Evolutionary conservation across 495 filamentous ascomycete species (phyloP).

Genomic region (Penicillium maclennaniae): DNA sequence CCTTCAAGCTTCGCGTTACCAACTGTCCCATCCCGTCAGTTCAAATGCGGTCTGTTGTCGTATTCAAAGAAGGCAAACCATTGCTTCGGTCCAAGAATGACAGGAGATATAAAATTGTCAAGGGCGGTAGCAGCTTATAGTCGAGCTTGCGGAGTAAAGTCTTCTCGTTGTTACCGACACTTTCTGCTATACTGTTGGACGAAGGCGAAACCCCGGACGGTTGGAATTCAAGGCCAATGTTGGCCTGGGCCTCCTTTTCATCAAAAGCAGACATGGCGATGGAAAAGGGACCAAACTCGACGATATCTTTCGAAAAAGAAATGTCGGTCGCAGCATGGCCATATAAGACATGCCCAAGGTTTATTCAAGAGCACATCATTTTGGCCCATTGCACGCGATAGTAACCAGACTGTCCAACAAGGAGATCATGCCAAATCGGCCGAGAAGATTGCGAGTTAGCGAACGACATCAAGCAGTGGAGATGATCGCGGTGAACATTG

Average conservation of each 20-base stretch:
- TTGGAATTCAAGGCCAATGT: background rate
- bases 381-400: background rate
- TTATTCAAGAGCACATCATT: background rate
- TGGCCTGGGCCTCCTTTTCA: slow-evolving; percentile 5
- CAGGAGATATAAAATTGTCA: slow-evolving; percentile 66
- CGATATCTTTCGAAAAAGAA: background rate
- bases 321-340: background rate
- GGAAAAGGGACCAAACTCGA: background rate
- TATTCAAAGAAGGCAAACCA: slow-evolving; percentile 34
- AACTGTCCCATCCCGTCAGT: slow-evolving; percentile 29
- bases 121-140: slow-evolving; percentile 56
- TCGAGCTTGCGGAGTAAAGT: slow-evolving; percentile 64
- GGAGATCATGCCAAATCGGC: background rate
- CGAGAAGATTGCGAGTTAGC: background rate
- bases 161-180: slow-evolving; percentile 52
- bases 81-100: slow-evolving; percentile 76
- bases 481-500: background rate
- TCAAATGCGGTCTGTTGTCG: slow-evolving; percentile 10
- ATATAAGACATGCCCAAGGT: background rate
- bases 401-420: too few species aligned
- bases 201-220: slow-evolving; percentile 8
- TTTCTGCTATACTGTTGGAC: slow-evolving; percentile 18
- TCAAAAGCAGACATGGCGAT: slow-evolving; percentile 8
- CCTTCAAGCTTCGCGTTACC: slow-evolving; percentile 61
- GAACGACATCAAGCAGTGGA: background rate